Conservation (phyloP, 2,329 filamentous ascomycete genomes). For the Arthrobotrys sinensis region DNA sequence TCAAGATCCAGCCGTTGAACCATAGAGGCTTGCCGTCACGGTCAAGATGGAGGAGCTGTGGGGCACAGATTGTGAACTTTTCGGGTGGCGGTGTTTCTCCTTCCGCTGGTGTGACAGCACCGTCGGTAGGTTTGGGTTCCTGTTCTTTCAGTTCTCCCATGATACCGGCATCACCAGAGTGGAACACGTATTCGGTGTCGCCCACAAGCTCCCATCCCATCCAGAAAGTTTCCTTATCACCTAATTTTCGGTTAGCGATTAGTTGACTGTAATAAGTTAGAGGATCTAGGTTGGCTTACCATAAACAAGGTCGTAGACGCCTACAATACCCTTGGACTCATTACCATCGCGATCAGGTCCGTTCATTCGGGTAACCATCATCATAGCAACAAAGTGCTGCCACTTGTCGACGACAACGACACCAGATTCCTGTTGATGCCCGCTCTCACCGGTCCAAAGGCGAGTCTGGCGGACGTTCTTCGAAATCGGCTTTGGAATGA, state of each 20-base stretch:
- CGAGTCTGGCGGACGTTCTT: conserved; percentile 67
- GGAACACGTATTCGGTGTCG: conserved; percentile 69
- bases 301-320: conserved; percentile 71
- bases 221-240: conserved; percentile 72
- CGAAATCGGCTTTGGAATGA: conserved; percentile 69
- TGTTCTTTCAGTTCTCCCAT: conserved; percentile 65
- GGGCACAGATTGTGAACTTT: conserved; percentile 68
- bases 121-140: conserved; percentile 31
- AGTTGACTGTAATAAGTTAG: neutral
- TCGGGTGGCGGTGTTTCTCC: conserved; percentile 40
- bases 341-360: conserved; percentile 70
- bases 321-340: conserved; percentile 66
- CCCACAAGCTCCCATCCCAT: conserved; percentile 70
- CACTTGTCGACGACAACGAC: conserved; percentile 71
- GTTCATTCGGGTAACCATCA: conserved; percentile 68
- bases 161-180: conserved; percentile 67
- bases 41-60: conserved; percentile 70
- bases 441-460: conserved; percentile 67
- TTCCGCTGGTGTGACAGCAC: neutral
- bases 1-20: conserved; percentile 70
- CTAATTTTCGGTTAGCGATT: conserved; percentile 62
- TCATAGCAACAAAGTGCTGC: conserved; percentile 69
- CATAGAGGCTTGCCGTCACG: conserved; percentile 68
- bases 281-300: conserved; percentile 64
- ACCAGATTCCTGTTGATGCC: conserved; percentile 69